Conservation (phyloP, 78 protist species). For the Dictyostelium capitatum region DNA sequence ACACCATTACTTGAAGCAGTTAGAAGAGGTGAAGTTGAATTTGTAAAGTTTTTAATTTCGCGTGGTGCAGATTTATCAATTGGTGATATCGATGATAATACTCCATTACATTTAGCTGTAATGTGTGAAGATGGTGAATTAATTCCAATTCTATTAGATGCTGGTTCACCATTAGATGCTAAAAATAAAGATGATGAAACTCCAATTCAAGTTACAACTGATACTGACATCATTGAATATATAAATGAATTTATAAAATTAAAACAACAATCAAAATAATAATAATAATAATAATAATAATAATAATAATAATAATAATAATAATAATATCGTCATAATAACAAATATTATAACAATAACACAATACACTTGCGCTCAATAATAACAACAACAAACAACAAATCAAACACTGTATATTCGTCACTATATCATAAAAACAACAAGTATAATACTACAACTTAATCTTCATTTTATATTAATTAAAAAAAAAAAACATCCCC, state of each 20-base stretch:
- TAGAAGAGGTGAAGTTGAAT: slow-evolving; percentile 69
- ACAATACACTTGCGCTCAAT: no score
- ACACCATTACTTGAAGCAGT: slow-evolving; percentile 85
- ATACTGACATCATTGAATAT: slow-evolving; percentile 52
- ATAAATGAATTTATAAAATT: slow-evolving; percentile 25
- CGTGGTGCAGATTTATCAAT: slow-evolving; percentile 18
- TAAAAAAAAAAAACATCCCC: no score
- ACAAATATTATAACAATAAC: no score
- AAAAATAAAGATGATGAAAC: slow-evolving; percentile 77
- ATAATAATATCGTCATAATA: background rate
- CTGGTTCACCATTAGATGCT: slow-evolving; percentile 66
- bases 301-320: background rate
- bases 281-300: background rate
- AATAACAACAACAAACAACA: no score
- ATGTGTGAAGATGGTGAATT: slow-evolving; percentile 82
- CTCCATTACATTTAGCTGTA: slow-evolving; percentile 69
- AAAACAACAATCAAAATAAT: background rate
- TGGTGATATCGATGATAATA: slow-evolving; percentile 62
- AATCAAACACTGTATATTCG: no score
- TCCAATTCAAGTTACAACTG: slow-evolving; percentile 70
- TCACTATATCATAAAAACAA: no score
- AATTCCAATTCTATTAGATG: slow-evolving; percentile 58
- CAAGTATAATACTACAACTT: no score
- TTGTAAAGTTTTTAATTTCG: slow-evolving; percentile 42
- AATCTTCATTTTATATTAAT: no score